Percentiles rank a stretch among this genome's conserved stretches.
phyloP scores from a whole-genome alignment of 139 green algal species.

The Axilococcus clingmanii region DNA sequence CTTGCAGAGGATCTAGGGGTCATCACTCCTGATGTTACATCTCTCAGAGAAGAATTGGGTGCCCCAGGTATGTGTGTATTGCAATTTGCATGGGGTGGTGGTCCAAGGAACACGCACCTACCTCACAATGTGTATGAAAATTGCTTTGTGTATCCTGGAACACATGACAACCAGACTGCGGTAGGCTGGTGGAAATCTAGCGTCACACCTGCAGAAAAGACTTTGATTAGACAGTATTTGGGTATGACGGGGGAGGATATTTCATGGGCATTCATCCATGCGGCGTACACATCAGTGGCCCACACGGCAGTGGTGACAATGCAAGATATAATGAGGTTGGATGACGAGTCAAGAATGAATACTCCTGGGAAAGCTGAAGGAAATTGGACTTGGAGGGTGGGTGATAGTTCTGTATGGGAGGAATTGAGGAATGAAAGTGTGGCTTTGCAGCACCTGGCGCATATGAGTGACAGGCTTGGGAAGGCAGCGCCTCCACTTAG shows the following conservation, averaged over 20 bases:
- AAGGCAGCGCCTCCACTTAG: no score
- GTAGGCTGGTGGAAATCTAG: conserved; percentile 70
- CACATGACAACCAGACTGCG: conserved; percentile 96
- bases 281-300: conserved; percentile 58
- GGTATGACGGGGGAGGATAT: conserved; percentile 48
- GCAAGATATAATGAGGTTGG: conserved; percentile 93
- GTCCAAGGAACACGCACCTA: conserved; percentile 84
- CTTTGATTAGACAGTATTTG: conserved; percentile 64
- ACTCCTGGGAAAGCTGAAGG: conserved; percentile 69
- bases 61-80: conserved; percentile 97
- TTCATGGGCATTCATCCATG: conserved; percentile 69
- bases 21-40: conserved; percentile 90
- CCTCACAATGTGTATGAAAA: conserved; percentile 96
- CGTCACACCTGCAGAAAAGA: conserved; percentile 35
- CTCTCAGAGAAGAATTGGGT: conserved; percentile 72
- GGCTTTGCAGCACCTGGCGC: conserved; percentile 1
- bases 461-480: no score
- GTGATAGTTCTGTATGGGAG: background rate
- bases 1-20: conserved; percentile 95
- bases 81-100: conserved; percentile 94
- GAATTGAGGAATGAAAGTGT: no score
- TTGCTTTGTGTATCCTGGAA: conserved; percentile 85
- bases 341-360: conserved; percentile 91
- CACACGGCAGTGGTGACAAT: conserved; percentile 64
- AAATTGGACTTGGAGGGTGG: conserved; percentile 81